A percentile compares a stretch with the other conserved stretches of the same genome.
Conservation (phyloP, 2,329 filamentous ascomycete species). For the Colletotrichum chrysophilum region DNA sequence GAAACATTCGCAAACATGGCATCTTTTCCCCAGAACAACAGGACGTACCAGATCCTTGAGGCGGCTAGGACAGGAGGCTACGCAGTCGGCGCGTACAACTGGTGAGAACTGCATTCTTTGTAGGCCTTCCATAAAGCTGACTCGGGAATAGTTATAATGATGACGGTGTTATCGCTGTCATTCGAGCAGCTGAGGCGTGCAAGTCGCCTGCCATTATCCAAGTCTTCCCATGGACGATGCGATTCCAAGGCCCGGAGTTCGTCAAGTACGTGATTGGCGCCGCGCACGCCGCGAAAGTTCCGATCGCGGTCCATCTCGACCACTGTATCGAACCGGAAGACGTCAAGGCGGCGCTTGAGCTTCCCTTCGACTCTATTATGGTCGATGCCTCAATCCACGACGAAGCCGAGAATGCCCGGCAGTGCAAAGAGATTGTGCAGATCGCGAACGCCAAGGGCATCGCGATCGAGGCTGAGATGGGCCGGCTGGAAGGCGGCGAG, state of each 20-base stretch:
- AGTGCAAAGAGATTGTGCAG: slow-evolving; percentile 60
- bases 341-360: slow-evolving; percentile 29
- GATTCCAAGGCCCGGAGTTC: slow-evolving; percentile 58
- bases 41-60: neutral
- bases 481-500: neutral
- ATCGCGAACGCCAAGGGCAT: slow-evolving; percentile 66
- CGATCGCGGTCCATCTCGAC: slow-evolving; percentile 62
- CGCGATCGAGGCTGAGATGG: slow-evolving; percentile 65
- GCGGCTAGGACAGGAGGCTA: neutral
- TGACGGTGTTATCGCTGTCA: neutral
- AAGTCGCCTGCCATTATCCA: slow-evolving; percentile 65
- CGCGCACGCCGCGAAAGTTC: slow-evolving; percentile 53
- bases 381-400: slow-evolving; percentile 71
- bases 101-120: neutral
- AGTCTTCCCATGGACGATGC: slow-evolving; percentile 69
- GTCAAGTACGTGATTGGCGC: slow-evolving; percentile 53
- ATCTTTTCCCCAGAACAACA: neutral
- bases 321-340: slow-evolving; percentile 50
- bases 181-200: neutral
- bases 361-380: slow-evolving; percentile 68
- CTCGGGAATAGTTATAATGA: neutral
- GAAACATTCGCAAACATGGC: neutral
- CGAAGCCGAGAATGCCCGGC: slow-evolving; percentile 64
- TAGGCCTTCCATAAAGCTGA: accelerated
- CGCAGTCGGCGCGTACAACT: neutral